Percentiles rank a stretch among this genome's conserved stretches.
These are phyloP conservation scores for Macrophomina tecta DNA, from an alignment of 2,329 filamentous ascomycete genomes.

Conservation along the genomic window DNA sequence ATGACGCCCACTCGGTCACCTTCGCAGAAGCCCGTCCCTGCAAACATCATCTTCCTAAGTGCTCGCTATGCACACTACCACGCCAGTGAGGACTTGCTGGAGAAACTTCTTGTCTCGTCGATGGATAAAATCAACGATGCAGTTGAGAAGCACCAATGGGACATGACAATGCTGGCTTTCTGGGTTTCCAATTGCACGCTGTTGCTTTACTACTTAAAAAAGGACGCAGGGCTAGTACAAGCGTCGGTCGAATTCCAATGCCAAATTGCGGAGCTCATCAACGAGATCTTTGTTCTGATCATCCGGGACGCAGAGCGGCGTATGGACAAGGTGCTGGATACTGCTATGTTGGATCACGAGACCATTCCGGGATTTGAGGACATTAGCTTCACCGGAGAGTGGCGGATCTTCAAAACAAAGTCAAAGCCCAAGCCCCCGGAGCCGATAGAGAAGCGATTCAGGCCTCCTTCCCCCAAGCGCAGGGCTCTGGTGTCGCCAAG, in stretches of 20 bases:
- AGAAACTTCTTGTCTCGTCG: constrained; percentile 78
- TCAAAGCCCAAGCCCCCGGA: constrained; percentile 84
- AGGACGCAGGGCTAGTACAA: constrained; percentile 80
- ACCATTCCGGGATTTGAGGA: constrained; percentile 97
- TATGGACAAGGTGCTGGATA: constrained; percentile 93
- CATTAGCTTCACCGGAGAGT: constrained; percentile 96
- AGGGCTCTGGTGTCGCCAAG: constrained; percentile 89
- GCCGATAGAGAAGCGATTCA: constrained; percentile 85
- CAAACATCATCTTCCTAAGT: constrained; percentile 95
- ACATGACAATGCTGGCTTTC: constrained; percentile 98
- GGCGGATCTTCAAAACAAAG: constrained; percentile 95
- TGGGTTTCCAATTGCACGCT: constrained; percentile 98
- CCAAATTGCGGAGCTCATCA: constrained; percentile 91
- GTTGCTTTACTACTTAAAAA: constrained; percentile 95
- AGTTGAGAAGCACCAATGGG: constrained; percentile 96
- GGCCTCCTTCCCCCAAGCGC: constrained; percentile 91
- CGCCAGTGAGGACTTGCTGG: constrained; percentile 82
- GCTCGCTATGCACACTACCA: constrained; percentile 97
- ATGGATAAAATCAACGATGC: constrained; percentile 98
- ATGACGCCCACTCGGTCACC: constrained; percentile 97
- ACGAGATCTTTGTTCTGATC: constrained; percentile 98
- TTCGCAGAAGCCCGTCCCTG: constrained; percentile 96
- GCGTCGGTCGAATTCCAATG: constrained; percentile 89
- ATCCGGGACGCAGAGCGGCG: constrained; percentile 94
- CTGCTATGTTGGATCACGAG: constrained; percentile 95